phyloP scores from a whole-genome alignment of 1,139 yeast species.

The Debaryomyces sp. region DNA sequence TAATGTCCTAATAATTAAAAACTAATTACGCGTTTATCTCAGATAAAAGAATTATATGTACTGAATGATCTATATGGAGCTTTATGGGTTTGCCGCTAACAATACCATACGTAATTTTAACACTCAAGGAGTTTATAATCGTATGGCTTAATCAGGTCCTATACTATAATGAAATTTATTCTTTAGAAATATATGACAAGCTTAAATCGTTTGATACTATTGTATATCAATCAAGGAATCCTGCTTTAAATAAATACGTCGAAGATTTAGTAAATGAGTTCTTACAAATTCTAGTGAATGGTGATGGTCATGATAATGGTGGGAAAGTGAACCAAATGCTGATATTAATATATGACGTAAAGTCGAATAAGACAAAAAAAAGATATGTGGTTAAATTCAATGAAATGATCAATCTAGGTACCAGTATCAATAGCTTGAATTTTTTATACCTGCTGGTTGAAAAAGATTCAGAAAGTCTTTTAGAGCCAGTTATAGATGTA shows the following conservation, averaged over 20 bases:
- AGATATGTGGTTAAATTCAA: constrained; percentile 35
- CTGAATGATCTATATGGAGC: neutral
- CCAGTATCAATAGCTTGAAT: constrained; percentile 11
- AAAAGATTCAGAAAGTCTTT: neutral
- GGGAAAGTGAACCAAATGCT: constrained; percentile 25
- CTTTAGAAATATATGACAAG: constrained; percentile 39
- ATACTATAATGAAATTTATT: constrained; percentile 48
- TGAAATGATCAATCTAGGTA: constrained; percentile 18
- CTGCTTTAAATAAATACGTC: constrained; percentile 42
- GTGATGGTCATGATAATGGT: constrained; percentile 13
- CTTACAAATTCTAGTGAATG: constrained; percentile 16
- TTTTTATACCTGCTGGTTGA: constrained; percentile 1
- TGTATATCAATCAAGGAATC: constrained; percentile 45
- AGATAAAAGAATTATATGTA: neutral
- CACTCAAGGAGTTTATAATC: constrained; percentile 41
- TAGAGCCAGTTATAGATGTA: constrained; percentile 21
- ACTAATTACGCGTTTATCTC: constrained; percentile 1
- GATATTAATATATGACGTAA: constrained; percentile 27
- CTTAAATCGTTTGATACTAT: constrained; percentile 43
- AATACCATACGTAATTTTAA: constrained; percentile 29
- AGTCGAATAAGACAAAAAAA: constrained; percentile 19
- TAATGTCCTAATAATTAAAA: neutral
- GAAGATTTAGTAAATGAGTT: constrained; percentile 30
- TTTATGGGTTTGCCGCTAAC: constrained; percentile 23
- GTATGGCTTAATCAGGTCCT: constrained; percentile 51